phyloP scores from a whole-genome alignment of 352 stramenopile species.

The Phytopythium oedochilum region DNA sequence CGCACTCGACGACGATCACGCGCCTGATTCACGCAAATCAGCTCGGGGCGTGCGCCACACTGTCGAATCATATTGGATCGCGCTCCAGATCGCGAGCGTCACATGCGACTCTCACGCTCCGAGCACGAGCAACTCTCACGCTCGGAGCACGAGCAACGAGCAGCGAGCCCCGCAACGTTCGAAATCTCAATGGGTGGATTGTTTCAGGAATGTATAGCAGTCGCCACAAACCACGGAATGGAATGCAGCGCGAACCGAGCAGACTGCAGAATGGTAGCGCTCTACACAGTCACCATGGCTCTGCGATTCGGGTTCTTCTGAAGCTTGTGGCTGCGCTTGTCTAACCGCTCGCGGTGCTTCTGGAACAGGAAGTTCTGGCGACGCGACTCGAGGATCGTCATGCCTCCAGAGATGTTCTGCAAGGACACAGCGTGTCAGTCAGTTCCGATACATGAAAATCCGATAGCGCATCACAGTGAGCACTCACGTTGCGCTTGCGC shows the following conservation, averaged over 20 bases:
- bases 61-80: background rate
- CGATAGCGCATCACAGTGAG: background rate
- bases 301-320: constrained; percentile 80
- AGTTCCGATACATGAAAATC: background rate
- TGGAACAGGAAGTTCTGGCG: constrained; percentile 69
- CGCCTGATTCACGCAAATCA: background rate
- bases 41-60: background rate
- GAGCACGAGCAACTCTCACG: background rate
- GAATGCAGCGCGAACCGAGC: too few relatives aligned
- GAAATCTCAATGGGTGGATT: background rate
- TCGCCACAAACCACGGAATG: too few relatives aligned
- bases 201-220: too few relatives aligned
- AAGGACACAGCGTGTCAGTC: constrained; percentile 1
- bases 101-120: background rate
- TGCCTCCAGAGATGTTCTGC: constrained; percentile 71
- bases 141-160: background rate
- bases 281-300: constrained; percentile 75
- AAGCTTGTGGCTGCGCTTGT: constrained; percentile 82
- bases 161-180: too few relatives aligned
- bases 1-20: background rate
- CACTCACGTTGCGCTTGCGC: constrained; percentile 64
- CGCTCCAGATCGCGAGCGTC: background rate
- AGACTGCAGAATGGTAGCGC: too few relatives aligned
- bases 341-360: constrained; percentile 76
- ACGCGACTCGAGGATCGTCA: constrained; percentile 66